phyloP scores from a whole-genome alignment of 2,329 filamentous ascomycete genomes.

The Lasiodiplodia sp. region DNA sequence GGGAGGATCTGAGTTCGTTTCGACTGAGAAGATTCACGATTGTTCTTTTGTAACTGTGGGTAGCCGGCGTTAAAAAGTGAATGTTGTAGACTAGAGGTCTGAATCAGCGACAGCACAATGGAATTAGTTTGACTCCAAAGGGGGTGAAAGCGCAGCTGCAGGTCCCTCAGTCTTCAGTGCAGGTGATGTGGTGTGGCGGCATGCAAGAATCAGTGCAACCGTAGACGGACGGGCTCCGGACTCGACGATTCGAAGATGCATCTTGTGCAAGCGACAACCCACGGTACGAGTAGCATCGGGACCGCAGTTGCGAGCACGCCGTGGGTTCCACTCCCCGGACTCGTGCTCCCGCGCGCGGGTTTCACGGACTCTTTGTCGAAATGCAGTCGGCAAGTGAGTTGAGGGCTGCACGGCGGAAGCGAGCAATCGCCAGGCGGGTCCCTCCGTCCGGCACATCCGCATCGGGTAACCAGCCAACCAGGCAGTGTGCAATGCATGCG shows the following conservation, averaged over 20 bases:
- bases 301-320: background rate
- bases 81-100: background rate
- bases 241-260: background rate
- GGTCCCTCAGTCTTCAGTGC: background rate
- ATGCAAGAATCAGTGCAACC: background rate
- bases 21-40: background rate
- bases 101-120: background rate
- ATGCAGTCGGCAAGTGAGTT: background rate
- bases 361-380: too few relatives aligned
- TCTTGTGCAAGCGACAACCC: background rate
- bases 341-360: too few relatives aligned
- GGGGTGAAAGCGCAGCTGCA: too few relatives aligned
- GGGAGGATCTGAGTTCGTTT: background rate
- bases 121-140: background rate
- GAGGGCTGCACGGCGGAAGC: background rate
- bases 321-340: background rate
- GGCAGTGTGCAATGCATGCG: background rate
- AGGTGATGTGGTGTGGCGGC: background rate
- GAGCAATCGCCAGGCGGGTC: background rate
- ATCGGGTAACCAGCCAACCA: background rate
- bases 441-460: background rate
- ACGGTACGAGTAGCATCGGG: background rate
- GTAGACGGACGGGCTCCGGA: background rate
- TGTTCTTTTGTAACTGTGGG: background rate
- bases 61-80: constrained; percentile 3